Base-by-base conservation (phyloP, 1,284 basidiomycete genomes). In the Gomphus sp. region DNA sequence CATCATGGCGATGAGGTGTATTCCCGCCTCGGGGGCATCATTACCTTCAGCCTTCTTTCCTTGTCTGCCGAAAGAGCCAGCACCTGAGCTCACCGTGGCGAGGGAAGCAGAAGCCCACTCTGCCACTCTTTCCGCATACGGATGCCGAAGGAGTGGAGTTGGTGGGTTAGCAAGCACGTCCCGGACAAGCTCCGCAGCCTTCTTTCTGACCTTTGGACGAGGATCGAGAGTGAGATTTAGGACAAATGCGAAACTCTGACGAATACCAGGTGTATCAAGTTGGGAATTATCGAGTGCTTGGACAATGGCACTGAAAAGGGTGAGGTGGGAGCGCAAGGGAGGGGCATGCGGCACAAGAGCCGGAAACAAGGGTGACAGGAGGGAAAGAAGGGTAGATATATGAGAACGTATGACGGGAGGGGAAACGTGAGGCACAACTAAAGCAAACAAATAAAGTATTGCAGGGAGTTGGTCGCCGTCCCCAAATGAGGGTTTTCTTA, bases 131-230 rank as follows among this genome's bases (percentile, higher is more conserved):
- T 84, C 84, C 4, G 82, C 81, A 74, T 96, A 99, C 0, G 96
- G 94, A 74, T 98, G 96, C 8, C 80, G 74, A 4, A 81, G 64
- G 47, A 89, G 76, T 0, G 93, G 93, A 5, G 84, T 76, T 1
- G 92, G 88, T 14, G 93, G 91, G 12, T 79, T 78, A 5, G 78
- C 75, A 33, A 95, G 77, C 4, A 94, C 78, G 64, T 91, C 86
- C 63, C 80, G 80, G 45, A 99, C 80, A 25, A 91, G 81, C 65
- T 98, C 93, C 59, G 89, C 88, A 9, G 96, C 94, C 63, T 87
- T 84, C 72, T 86, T 94, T 60, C 97, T 84, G 52, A 99, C 93
- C 75, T 99, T 98, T 41, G 97, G 96, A 50, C 96, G 78, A 1
- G 86, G 80, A 74, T 99, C 96, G 54, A 93, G 76, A 65, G 85